phyloP scores from a whole-genome alignment of 805 yeast species.

The Metahyphopichia silvanorum region DNA sequence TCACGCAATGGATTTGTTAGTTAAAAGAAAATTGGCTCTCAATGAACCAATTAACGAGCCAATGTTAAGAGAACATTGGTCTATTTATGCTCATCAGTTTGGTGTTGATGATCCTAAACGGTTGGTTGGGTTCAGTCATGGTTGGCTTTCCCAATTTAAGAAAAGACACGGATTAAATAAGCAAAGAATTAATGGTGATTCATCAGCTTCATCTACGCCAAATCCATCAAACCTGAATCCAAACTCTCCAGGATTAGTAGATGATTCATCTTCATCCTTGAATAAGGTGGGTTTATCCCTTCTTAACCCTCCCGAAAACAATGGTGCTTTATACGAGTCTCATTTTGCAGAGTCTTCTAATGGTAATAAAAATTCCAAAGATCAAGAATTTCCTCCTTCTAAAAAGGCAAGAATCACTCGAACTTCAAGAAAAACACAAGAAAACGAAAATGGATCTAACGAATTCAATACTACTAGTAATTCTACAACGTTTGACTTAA shows the following conservation, averaged over 20 bases:
- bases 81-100: slow-evolving; percentile 47
- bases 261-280: too few relatives aligned
- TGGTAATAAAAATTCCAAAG: background rate
- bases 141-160: slow-evolving; percentile 62
- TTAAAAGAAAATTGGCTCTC: slow-evolving; percentile 39
- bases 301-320: too few relatives aligned
- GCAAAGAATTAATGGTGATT: slow-evolving; percentile 21
- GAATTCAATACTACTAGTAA: too few relatives aligned
- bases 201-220: background rate
- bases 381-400: too few relatives aligned
- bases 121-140: slow-evolving; percentile 53
- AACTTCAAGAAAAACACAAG: too few relatives aligned
- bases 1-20: slow-evolving; percentile 55
- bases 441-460: too few relatives aligned
- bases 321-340: too few relatives aligned
- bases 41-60: slow-evolving; percentile 54
- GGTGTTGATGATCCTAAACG: slow-evolving; percentile 63
- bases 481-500: slow-evolving; percentile 15
- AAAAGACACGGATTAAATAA: slow-evolving; percentile 51
- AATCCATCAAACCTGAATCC: too few relatives aligned
- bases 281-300: too few relatives aligned
- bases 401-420: background rate
- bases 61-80: slow-evolving; percentile 54
- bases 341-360: background rate
- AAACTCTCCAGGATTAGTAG: too few relatives aligned